phyloP scores from a whole-genome alignment of 345 rosid species.

The Salix koriyanagi region DNA sequence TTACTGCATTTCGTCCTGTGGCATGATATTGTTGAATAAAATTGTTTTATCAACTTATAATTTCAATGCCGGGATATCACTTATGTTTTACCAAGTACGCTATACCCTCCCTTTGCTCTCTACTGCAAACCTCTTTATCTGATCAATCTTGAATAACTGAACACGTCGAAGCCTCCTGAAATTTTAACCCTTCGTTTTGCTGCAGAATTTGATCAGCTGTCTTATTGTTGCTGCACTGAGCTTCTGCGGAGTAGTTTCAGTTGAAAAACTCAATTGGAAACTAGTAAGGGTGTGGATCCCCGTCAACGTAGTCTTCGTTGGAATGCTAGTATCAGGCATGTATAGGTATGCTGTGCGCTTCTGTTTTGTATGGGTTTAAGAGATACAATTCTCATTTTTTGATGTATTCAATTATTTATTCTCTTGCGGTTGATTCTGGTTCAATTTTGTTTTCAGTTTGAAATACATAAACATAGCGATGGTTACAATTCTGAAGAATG shows the following conservation, averaged over 20 bases:
- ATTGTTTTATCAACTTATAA: slow-evolving; percentile 69
- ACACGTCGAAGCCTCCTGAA: not conserved
- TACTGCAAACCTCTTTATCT: not conserved
- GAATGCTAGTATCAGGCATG: slow-evolving; percentile 93
- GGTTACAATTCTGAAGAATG: slow-evolving; percentile 95
- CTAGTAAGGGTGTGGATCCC: slow-evolving; percentile 78
- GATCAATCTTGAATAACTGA: too few relatives aligned
- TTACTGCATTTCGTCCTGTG: slow-evolving; percentile 85
- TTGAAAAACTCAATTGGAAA: slow-evolving; percentile 85
- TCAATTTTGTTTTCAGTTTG: slow-evolving; percentile 55
- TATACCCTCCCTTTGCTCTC: too few relatives aligned
- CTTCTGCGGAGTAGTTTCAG: slow-evolving; percentile 51
- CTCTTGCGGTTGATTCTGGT: slow-evolving; percentile 10
- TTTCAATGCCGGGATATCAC: slow-evolving; percentile 71
- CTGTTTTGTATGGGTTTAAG: not conserved
- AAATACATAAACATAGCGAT: slow-evolving; percentile 86
- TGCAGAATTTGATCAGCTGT: slow-evolving; percentile 81
- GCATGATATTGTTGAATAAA: slow-evolving; percentile 88
- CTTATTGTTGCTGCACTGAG: slow-evolving; percentile 53
- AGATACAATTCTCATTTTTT: not conserved
- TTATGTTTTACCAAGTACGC: slow-evolving; percentile 89
- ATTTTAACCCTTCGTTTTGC: not conserved
- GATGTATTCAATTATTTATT: not conserved
- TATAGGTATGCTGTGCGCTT: slow-evolving; percentile 48
- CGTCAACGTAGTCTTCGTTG: slow-evolving; percentile 83